Base-by-base conservation (phyloP, 805 yeast species). In the Saccharomycopsis fibuligera region DNA sequence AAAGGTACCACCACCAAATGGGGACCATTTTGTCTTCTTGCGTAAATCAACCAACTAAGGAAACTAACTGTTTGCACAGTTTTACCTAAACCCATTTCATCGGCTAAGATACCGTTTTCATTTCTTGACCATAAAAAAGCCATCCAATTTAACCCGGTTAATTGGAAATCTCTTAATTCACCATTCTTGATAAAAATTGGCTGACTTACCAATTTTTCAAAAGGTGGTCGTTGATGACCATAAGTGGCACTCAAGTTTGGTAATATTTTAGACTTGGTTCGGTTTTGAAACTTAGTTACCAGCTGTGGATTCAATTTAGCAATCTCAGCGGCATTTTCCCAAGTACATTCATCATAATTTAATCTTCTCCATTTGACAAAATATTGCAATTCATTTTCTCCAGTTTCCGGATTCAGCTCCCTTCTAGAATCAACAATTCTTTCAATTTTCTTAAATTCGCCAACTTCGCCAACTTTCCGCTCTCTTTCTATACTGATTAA, bases 71-170 rank as follows among this genome's bases (percentile, higher is more conserved):
- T 93, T 67, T 93, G 99, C 14, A 93, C 96, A 8, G 99, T 93
- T 62, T 93, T 93, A 55, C 99, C 99, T 47, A 93, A 74, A 48
- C 99, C 99, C 99, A 93, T 93, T 66, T 93, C 99, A 70, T 93
- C 99, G 3, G 99, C 99, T 37, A 93, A 70, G 44, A 93, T 93
- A 48, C 99, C 98, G 65, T 93, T 93, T 68, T 93, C 97, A 65
- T 91, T 87, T 60, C 97, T 78, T 3, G 96, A 87, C 99, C 99
- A 93, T 53, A 93, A 70, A 63, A 91, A 93, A 0, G 99, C 99
- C 99, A 93, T 93, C 99, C 99, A 93, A 66, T 93, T 93, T 54
- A 93, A 75, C 49, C 99, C 99, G 0, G 99, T 93, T 64, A 93
- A 75, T 70, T 93, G 99, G 76, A 93, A 93, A 68, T 93, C 99